Conservation (phyloP, 192 early-diverging fungal genomes). For the Coemansia sp. region DNA sequence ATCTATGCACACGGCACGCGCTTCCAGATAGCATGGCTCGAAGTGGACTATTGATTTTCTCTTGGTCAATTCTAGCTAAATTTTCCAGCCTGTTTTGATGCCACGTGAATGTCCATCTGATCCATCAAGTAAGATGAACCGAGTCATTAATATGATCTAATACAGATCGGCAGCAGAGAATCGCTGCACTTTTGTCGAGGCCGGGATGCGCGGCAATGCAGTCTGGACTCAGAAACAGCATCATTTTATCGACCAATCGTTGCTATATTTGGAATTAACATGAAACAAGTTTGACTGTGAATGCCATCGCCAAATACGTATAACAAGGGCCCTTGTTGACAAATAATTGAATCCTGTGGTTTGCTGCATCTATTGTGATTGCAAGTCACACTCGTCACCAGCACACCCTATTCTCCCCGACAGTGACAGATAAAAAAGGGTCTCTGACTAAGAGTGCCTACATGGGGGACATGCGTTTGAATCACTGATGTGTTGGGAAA, state of each 20-base stretch:
- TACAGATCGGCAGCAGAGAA: background rate
- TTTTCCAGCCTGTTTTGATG: background rate
- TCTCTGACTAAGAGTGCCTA: no score
- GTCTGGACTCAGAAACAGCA: no score
- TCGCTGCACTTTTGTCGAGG: background rate
- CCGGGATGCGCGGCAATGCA: background rate
- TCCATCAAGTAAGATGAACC: background rate
- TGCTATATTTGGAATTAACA: no score
- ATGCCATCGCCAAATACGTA: background rate
- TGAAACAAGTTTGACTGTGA: background rate
- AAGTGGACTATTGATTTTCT: background rate
- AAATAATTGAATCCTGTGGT: background rate
- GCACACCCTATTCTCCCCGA: background rate
- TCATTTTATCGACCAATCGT: no score
- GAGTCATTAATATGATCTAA: background rate
- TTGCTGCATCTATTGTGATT: background rate
- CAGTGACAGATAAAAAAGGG: background rate
- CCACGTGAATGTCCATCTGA: background rate
- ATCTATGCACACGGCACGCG: no score
- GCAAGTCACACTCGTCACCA: background rate
- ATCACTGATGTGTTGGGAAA: background rate
- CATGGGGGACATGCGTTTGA: background rate
- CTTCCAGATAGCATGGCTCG: no score
- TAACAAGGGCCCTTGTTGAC: background rate
- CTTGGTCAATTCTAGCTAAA: background rate